Base-by-base conservation (phyloP, 192 early-diverging fungal genomes). In the Entomortierella chlamydospora region DNA sequence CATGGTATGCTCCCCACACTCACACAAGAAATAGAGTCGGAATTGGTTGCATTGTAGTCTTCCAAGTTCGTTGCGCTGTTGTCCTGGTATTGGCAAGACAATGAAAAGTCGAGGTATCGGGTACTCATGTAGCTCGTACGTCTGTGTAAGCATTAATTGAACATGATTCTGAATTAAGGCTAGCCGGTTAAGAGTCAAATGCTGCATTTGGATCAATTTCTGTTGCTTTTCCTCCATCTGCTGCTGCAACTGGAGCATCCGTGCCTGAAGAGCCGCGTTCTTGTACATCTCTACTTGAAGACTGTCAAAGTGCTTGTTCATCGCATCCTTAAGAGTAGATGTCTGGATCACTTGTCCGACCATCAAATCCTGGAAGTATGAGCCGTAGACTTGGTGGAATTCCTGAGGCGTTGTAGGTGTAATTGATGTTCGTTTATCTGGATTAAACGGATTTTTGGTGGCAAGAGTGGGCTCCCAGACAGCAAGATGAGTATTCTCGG, bases 61-160 rank as follows among this genome's bases (percentile, higher is more conserved):
- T 10, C 18, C 26, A 22, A 55, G 25, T 1, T 8, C 28, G 22
- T 53, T 34, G 5, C 51, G 50, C 15, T 28, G 43, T 26, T 51
- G 63, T 15, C 4, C 8, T 13, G 30, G 5, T n/a, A 47, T 67
- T 12, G 64, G 64, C 17, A 67, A 29, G 8, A 67, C 53, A 25
- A 67, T 67, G 41, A 67, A 67, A 0, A 67, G 41, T 18, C 55
- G 52, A 5, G 64, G 64, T 6, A 47, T 47, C 8, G 52, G 52
- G 30, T 67, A 57, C 39, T 67, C 64, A 26, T 67, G 64, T 39
- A 67, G 13, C 41, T 67, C 64, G 53, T 57, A 67, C 2, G 34
- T 43, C 29, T 67, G 64, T 4, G 25, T 57, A 9, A 67, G 28
- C 18, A 67, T n/a, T 15, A 54, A 49, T 15, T 67, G 64, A 50